Conservation (phyloP, 164 flowering plant genomes). For the Aristolochia contorta region DNA sequence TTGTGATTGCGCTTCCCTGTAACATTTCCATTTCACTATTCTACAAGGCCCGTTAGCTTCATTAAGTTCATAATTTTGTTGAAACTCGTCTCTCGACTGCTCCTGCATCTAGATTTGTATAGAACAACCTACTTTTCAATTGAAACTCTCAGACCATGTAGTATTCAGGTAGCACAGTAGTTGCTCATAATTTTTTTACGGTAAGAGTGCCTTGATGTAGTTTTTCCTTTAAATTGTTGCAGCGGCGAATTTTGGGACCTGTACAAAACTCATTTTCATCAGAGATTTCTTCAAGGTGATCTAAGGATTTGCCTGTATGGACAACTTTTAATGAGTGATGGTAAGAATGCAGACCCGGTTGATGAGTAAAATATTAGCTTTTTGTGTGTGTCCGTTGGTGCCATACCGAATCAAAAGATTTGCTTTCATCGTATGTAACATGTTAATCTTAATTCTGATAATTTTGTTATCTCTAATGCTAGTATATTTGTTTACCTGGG, state of each 20-base stretch:
- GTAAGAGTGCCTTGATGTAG: background rate
- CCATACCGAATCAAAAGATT: background rate
- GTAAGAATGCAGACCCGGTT: conserved; percentile 3
- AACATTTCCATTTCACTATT: too few species aligned
- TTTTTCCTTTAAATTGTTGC: conserved; percentile 13
- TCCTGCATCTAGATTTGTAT: too few species aligned
- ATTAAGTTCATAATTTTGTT: too few species aligned
- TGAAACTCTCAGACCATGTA: too few species aligned
- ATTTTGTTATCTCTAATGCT: too few species aligned
- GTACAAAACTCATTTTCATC: conserved; percentile 67
- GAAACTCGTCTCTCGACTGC: too few species aligned
- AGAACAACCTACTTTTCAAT: too few species aligned
- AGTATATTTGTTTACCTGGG: too few species aligned
- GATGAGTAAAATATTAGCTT: conserved; percentile 8
- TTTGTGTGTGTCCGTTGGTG: background rate
- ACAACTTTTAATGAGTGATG: background rate
- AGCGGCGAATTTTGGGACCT: conserved; percentile 94
- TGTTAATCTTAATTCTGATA: too few species aligned
- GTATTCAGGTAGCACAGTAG: too few species aligned
- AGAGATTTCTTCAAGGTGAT: conserved; percentile 43
- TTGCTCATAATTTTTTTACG: background rate
- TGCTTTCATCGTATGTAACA: background rate
- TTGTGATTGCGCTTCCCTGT: too few species aligned
- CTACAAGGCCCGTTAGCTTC: too few species aligned
- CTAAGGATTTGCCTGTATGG: conserved; percentile 69